These are phyloP conservation scores for Vaccinium myrtillus DNA, from an alignment of 148 eudicot species.

Conservation along the genomic window DNA sequence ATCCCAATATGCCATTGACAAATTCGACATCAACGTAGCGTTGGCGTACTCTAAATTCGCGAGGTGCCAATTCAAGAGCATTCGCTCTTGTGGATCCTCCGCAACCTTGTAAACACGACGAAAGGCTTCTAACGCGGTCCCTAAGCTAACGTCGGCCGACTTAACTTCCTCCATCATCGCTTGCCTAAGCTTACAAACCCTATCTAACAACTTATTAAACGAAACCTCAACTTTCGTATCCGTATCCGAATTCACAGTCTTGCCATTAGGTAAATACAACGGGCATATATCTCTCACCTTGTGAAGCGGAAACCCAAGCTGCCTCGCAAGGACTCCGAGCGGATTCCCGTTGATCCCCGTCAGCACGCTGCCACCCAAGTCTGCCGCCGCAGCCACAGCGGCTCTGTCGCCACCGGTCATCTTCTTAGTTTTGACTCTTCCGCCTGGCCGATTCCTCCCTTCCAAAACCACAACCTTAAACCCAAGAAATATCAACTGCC, in stretches of 20 bases:
- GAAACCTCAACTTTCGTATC: constrained; percentile 73
- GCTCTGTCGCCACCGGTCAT: constrained; percentile 42
- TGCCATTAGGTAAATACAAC: constrained; percentile 82
- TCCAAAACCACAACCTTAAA: constrained; percentile 80
- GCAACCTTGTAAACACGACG: constrained; percentile 67
- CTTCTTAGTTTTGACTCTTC: constrained; percentile 67
- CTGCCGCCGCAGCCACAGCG: constrained; percentile 61
- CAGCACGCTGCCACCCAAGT: constrained; percentile 88
- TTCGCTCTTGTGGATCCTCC: constrained; percentile 68
- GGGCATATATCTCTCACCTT: constrained; percentile 98
- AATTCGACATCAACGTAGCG: constrained; percentile 74
- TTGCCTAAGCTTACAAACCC: constrained; percentile 96
- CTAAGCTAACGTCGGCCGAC: constrained; percentile 73
- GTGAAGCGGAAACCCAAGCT: constrained; percentile 78
- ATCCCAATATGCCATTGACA: constrained; percentile 96
- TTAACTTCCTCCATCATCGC: constrained; percentile 81
- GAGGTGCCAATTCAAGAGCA: constrained; percentile 94
- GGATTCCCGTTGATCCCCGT: constrained; percentile 98
- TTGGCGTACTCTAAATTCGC: constrained; percentile 96
- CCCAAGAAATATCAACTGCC: constrained; percentile 73
- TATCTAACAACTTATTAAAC: constrained; percentile 89
- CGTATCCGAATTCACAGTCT: constrained; percentile 59
- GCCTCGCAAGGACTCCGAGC: constrained; percentile 84
- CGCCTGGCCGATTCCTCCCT: constrained; percentile 75
- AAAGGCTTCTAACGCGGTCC: constrained; percentile 84